Evolutionary conservation across 495 filamentous ascomycete genomes (phyloP), one percentile per base, ranked within the genome.

Genomic region (Podospora bellae-mahoneyi): DNA sequence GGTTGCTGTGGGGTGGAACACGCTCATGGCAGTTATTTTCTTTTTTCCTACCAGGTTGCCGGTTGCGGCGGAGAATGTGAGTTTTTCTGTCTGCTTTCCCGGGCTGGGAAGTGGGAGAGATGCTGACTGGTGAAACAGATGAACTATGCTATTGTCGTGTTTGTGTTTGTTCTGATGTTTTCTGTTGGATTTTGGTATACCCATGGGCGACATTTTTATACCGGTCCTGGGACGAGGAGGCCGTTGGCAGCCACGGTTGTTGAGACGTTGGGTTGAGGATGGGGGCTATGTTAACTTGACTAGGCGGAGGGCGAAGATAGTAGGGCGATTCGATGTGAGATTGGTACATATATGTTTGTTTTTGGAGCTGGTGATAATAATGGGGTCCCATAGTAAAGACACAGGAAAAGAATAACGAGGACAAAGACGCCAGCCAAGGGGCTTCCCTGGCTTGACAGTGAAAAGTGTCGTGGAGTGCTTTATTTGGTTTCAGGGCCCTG

Each of bases 1-100:
- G 4, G 84, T 82, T 77, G 86, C 87, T 4, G 81, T 83, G 16
- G 60, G 80, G 7, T 90, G 88, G 88, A 89, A 88, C 2, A 53
- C 81, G 0, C 89, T 89, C 70, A 86, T 88, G 62, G 79, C 78
- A 10, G 78, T 89, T 60, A 84, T 90, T 57, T 90, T 89, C 71
- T 77, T 89, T 62, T 78, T 88, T 70, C 88, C 88, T 1, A 88
- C 85, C 0, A 75, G 72, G 27, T 66, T 82, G 68, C 88, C 87
- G 0, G 86, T 87, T 20, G 79, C 78, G 28, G 75, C 80, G 3
- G 75, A 79, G 28, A 78, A 77, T 68, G 77, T 78, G 58, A 72
- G 75, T 72, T 16, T 77, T 20, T 26, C 19, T 62, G 4, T 79
- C 26, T 20, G 13, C 30, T 7, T 32, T 5, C 30, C 30, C 7